Evolutionary conservation across 352 stramenopile genomes (phyloP), one percentile per base, ranked within the genome.

Genomic region (Globisporangium cederbergense): DNA sequence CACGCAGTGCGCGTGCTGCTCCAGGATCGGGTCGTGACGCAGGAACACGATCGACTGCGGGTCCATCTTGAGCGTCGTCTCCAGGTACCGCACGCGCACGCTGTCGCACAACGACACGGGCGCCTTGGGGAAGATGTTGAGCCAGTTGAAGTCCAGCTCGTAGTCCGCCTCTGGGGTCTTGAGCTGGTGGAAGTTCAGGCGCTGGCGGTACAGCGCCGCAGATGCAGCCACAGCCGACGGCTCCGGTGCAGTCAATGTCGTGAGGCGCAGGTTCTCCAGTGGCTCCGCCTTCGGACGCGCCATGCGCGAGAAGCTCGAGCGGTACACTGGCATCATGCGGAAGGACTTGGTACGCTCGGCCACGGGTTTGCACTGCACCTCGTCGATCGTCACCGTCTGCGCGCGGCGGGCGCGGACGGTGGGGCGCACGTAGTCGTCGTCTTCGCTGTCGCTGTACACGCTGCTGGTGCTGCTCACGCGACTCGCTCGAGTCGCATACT

Each of bases 41-140:
- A 91, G 65, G 54, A 88, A 85, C 4, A 88, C 77, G 10, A 88
- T 73, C 10, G 71, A 81, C 3, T 79, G 73, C 16, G 77, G 72
- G 60, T 91, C 81, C 46, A 91, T 58, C 58, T 86, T 83, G n/a
- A 90, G 68, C 3, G 70, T 73, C 13, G 74, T 73, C 40, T 81
- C 63, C n/a, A 94, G 67, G 34, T 78, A 86, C 51, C 78, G 75
- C 8, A 83, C 67, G 14, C 85, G 79, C 32, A 72, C 73, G 9
- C 63, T 54, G 36, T 93, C 83, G 0, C 67, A 32, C 20, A 40
- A 16, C 0, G 32, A 53, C n/a, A 89, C 60, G 0, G 86, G 86
- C 6, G 83, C 82, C 67, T 94, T 94, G 2, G 86, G 86, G 65
- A 84, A 94, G 20, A 83, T 81, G 71, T 92, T 86, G 62, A 82